These are phyloP conservation scores for Platanthera zijinensis DNA, from an alignment of 106 monocot genomes.

Conservation along the genomic window DNA sequence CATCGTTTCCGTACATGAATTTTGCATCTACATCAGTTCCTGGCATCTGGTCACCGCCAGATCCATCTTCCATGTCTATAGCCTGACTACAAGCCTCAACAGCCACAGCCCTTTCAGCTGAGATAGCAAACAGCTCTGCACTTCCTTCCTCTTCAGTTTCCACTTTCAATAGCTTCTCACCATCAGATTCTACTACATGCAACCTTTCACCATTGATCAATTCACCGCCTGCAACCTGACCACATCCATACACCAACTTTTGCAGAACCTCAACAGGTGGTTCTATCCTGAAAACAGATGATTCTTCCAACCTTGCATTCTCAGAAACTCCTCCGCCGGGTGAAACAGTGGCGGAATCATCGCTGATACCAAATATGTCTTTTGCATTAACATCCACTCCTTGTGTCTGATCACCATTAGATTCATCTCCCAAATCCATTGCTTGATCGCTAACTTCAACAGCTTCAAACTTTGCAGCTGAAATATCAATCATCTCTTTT, in stretches of 20 bases:
- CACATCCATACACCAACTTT: background rate
- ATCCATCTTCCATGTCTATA: background rate
- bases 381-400: background rate
- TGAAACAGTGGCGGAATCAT: background rate
- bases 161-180: background rate
- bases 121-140: background rate
- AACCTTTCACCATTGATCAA: background rate
- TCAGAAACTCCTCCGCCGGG: background rate
- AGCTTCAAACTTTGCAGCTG: slow-evolving; percentile 1
- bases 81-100: background rate
- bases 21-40: slow-evolving; percentile 4
- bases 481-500: background rate
- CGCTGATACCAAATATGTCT: background rate
- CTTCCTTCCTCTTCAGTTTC: background rate
- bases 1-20: background rate
- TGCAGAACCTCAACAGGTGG: background rate
- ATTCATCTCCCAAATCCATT: background rate
- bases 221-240: background rate
- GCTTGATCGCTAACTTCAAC: background rate
- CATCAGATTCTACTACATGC: background rate
- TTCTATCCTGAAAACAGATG: background rate
- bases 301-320: background rate
- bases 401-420: background rate
- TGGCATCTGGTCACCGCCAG: background rate
- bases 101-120: slow-evolving; percentile 4